Conservation (phyloP, 495 filamentous ascomycete genomes). For the Penicillium paxilli region DNA sequence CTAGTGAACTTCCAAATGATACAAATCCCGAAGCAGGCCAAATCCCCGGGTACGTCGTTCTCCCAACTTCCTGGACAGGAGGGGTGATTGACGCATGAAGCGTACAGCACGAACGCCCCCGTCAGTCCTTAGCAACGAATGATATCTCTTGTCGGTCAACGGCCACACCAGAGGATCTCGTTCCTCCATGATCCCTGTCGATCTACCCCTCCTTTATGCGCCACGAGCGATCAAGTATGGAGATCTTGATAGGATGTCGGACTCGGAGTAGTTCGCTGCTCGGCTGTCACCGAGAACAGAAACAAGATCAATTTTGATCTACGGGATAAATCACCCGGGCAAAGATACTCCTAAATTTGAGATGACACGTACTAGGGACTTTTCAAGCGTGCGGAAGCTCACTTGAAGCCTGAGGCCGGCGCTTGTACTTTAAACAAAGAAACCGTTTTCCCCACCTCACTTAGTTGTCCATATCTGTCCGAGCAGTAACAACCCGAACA, state of each 20-base stretch:
- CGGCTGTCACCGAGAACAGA: too few relatives aligned
- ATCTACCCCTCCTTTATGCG: not conserved
- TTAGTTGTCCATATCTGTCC: not conserved
- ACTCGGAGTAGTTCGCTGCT: too few relatives aligned
- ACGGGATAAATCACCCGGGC: too few relatives aligned
- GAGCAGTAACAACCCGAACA: too few relatives aligned
- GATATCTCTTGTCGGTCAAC: not conserved
- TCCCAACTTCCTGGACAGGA: not conserved
- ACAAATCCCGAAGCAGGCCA: not conserved
- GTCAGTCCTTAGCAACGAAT: not conserved
- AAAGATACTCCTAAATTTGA: not conserved
- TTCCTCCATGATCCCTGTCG: not conserved
- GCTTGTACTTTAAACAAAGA: not conserved
- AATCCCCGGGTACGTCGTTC: not conserved
- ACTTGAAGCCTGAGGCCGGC: too few relatives aligned
- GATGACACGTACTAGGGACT: not conserved
- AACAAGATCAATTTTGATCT: too few relatives aligned
- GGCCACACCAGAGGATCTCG: not conserved
- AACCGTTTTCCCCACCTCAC: not conserved
- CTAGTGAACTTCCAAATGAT: not conserved
- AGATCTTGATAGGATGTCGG: not conserved
- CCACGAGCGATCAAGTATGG: not conserved
- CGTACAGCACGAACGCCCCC: not conserved
- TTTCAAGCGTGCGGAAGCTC: not conserved
- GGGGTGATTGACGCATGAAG: not conserved